Evolutionary conservation across 2,329 filamentous ascomycete species (phyloP).

Genomic region (Xylaria sp.): DNA sequence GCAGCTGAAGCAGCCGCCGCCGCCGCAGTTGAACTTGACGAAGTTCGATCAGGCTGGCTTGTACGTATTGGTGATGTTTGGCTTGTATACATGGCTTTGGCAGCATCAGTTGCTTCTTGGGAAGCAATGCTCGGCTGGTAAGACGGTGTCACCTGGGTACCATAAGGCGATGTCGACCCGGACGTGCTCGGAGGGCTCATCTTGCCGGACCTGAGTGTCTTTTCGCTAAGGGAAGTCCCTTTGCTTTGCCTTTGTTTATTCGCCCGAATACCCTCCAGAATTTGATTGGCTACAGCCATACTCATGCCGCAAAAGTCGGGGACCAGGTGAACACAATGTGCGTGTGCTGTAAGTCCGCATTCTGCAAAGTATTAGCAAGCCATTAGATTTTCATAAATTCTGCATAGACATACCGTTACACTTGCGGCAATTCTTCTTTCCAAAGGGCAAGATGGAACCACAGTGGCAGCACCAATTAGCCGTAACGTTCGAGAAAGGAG

Average conservation of each 20-base stretch:
- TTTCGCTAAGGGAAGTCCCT: conserved; percentile 68
- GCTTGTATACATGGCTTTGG: conserved; percentile 69
- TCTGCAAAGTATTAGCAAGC: conserved; percentile 63
- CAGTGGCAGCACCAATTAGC: conserved; percentile 99
- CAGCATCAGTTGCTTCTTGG: conserved; percentile 69
- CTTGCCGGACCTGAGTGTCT: conserved; percentile 70
- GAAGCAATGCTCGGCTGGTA: conserved; percentile 53
- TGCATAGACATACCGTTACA: conserved; percentile 74
- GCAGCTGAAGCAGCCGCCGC: conserved; percentile 65
- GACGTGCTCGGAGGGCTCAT: conserved; percentile 55
- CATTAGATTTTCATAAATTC: conserved; percentile 4
- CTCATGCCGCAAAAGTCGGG: conserved; percentile 99
- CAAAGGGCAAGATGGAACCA: conserved; percentile 93
- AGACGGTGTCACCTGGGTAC: conserved; percentile 40
- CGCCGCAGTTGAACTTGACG: conserved; percentile 64
- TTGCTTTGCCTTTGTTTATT: conserved; percentile 77
- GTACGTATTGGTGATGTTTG: conserved; percentile 64
- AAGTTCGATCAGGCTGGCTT: conserved; percentile 62
- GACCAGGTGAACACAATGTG: conserved; percentile 91
- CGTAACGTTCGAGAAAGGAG: conserved; percentile 95
- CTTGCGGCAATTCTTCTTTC: conserved; percentile 93
- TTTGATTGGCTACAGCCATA: conserved; percentile 95
- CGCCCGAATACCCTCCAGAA: conserved; percentile 84
- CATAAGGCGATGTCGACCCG: conserved; percentile 46
- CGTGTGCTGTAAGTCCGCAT: conserved; percentile 91